Conservation (phyloP, 2,329 filamentous ascomycete species). For the Alternaria brassicicola region DNA sequence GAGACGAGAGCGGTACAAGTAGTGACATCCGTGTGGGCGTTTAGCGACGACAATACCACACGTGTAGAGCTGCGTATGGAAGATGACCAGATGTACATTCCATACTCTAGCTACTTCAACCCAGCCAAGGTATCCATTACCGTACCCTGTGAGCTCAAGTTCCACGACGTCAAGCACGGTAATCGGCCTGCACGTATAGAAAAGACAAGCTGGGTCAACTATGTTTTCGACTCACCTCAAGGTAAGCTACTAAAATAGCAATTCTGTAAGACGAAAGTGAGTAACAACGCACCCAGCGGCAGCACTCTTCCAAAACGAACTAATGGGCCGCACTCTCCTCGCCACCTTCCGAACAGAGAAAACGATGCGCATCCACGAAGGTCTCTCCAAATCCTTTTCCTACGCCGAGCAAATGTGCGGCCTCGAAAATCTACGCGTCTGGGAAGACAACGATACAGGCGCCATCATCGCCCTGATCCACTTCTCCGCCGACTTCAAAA, state of each 20-base stretch:
- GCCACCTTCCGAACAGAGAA: slow-evolving; percentile 52
- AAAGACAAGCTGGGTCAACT: slow-evolving; percentile 55
- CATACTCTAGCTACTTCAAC: slow-evolving; percentile 54
- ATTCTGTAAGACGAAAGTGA: neutral
- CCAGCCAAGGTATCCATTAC: slow-evolving; percentile 53
- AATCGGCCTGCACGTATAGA: slow-evolving; percentile 40
- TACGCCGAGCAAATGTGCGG: slow-evolving; percentile 58
- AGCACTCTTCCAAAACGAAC: slow-evolving; percentile 53
- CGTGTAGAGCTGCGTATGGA: slow-evolving; percentile 53
- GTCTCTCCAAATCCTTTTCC: slow-evolving; percentile 49
- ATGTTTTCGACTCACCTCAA: slow-evolving; percentile 47
- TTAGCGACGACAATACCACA: slow-evolving; percentile 51
- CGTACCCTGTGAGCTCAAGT: slow-evolving; percentile 47
- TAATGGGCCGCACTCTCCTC: slow-evolving; percentile 54
- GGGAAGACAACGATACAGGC: slow-evolving; percentile 52
- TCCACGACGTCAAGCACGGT: slow-evolving; percentile 49
- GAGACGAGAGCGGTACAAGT: slow-evolving; percentile 44
- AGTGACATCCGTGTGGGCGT: slow-evolving; percentile 54
- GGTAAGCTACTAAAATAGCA: slow-evolving; percentile 19
- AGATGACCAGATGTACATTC: slow-evolving; percentile 51
- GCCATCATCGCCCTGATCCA: slow-evolving; percentile 55
- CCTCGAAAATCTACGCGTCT: slow-evolving; percentile 55
- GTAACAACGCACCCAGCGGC: slow-evolving; percentile 32
- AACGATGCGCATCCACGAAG: slow-evolving; percentile 54
- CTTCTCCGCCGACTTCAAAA: slow-evolving; percentile 52